Base-by-base conservation (phyloP, 2,329 filamentous ascomycete genomes). In the Scleromitrula shiraiana region DNA sequence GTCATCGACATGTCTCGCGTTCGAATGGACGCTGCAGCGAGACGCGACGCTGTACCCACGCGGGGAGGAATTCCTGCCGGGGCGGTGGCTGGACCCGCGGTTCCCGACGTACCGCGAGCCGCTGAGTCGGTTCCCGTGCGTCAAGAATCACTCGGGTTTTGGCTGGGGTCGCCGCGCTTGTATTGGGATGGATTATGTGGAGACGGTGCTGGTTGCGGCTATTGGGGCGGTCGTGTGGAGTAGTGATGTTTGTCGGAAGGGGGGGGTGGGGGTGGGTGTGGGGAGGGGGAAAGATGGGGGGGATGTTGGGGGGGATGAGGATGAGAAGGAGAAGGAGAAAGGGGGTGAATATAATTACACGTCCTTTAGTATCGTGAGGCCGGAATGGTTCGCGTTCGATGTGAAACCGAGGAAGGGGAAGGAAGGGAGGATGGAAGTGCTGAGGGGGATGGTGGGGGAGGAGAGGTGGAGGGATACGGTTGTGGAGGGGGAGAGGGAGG, bases 151-250 rank as follows among this genome's bases (percentile, higher is more conserved):
- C 2, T 67, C 69, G 32, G 44, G 37, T 8, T 72, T 78, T 56
- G 74, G 75, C 4, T 77, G 72, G 58, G 75, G 76, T 3, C 66
- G 74, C 9, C 65, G 75, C 14, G 66, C 71, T 14, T 78, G 74
- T 51, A 66, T 69, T 4, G 75, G 75, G 0, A 68, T 71, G 50
- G 66, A 68, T 35, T 59, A 80, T 17, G 76, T 75, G 1, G 73
- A 68, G 32, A 48, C 33, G 14, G 20, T 42, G 1, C n/a, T 48
- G 17, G 7, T 48, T 7, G 29, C 40, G 2, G 30, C 44, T 12
- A 48, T 48, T 3, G 46, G 39, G 19, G 44, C 38, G 32, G 35
- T 48, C 1, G 20, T 48, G 14, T 48, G 46, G 46, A 37, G 29
- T 19, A n/a, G n/a, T n/a, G n/a, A n/a, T n/a, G n/a, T n/a, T n/a